phyloP scores from a whole-genome alignment of 495 filamentous ascomycete species.

The Achaetomiella virescens region DNA sequence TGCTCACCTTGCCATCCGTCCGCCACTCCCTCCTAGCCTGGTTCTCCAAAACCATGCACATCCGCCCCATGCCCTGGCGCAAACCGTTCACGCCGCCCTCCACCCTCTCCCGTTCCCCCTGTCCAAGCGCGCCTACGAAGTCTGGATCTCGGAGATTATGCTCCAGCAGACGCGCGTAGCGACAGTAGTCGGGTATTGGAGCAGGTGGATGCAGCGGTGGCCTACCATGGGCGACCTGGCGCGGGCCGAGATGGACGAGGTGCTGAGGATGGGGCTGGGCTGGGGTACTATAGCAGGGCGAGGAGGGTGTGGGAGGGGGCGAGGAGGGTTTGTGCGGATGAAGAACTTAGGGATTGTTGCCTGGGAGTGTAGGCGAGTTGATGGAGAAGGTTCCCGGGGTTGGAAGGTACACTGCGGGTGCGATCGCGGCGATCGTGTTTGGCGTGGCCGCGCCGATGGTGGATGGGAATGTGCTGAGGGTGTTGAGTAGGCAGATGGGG shows the following conservation, averaged over 20 bases:
- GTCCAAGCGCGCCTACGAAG: slow-evolving; percentile 41
- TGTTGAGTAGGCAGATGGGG: slow-evolving; percentile 40
- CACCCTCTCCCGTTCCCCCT: slow-evolving; percentile 16
- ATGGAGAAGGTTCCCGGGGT: slow-evolving; percentile 35
- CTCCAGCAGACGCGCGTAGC: slow-evolving; percentile 47
- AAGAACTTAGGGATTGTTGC: slow-evolving; percentile 26
- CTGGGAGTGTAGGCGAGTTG: slow-evolving; percentile 25
- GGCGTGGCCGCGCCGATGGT: slow-evolving; percentile 40
- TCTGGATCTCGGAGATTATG: slow-evolving; percentile 48
- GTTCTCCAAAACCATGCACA: slow-evolving; percentile 31
- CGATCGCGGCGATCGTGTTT: slow-evolving; percentile 43
- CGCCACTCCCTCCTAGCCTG: slow-evolving; percentile 32
- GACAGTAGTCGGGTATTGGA: slow-evolving; percentile 39
- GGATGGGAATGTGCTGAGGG: slow-evolving; percentile 44
- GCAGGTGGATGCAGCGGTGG: slow-evolving; percentile 39
- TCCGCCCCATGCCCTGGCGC: slow-evolving; percentile 44
- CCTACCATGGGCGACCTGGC: slow-evolving; percentile 37
- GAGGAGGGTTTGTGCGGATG: slow-evolving; percentile 22
- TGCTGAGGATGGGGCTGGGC: slow-evolving; percentile 34
- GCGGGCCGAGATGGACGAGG: slow-evolving; percentile 30
- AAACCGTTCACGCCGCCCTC: slow-evolving; percentile 31
- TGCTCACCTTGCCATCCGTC: slow-evolving; percentile 26
- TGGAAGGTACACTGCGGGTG: slow-evolving; percentile 43
- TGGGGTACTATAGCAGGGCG: slow-evolving; percentile 44
- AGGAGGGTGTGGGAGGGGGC: slow-evolving; percentile 36